Evolutionary conservation across 2,329 filamentous ascomycete species (phyloP).

Genomic region (Monilinia fructicola): DNA sequence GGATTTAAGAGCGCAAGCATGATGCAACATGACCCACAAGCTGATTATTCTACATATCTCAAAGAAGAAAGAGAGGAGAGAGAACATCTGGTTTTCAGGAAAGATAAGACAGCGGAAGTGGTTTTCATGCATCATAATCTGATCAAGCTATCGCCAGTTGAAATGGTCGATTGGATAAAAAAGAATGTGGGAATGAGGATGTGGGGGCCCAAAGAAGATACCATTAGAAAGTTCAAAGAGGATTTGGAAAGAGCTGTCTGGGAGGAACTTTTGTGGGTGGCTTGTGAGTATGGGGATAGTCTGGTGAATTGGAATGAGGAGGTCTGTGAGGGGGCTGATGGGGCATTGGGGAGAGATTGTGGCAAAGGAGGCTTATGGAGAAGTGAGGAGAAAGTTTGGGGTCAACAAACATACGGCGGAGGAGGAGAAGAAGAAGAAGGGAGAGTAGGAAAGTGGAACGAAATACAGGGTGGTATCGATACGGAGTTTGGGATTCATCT

Average conservation of each 20-base stretch:
- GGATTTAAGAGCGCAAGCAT: constrained; percentile 7
- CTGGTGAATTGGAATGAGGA: constrained; percentile 5
- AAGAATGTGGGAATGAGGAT: constrained; percentile 13
- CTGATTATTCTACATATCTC: constrained; percentile 10
- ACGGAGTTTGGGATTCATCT: not conserved
- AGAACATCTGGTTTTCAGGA: not conserved
- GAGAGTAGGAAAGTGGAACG: not conserved
- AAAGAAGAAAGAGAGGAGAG: not conserved
- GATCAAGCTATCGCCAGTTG: constrained; percentile 15
- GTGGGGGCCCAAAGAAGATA: constrained; percentile 17
- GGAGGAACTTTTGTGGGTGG: constrained; percentile 22
- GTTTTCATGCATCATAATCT: constrained; percentile 23
- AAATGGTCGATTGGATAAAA: constrained; percentile 15
- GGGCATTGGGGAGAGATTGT: constrained; percentile 6
- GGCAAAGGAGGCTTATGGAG: constrained; percentile 1
- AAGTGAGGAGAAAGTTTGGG: not conserved
- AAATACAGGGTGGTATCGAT: not conserved
- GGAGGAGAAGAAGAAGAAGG: not conserved
- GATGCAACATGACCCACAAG: constrained; percentile 15
- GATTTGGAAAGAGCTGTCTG: constrained; percentile 22
- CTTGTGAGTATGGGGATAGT: constrained; percentile 5
- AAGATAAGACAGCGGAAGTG: not conserved
- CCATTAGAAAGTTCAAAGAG: not conserved
- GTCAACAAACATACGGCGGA: not conserved
- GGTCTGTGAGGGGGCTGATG: constrained; percentile 15